These are phyloP conservation scores for Amoebophrya sp. DNA, from an alignment of 169 alveolate genomes.

Conservation along the genomic window DNA sequence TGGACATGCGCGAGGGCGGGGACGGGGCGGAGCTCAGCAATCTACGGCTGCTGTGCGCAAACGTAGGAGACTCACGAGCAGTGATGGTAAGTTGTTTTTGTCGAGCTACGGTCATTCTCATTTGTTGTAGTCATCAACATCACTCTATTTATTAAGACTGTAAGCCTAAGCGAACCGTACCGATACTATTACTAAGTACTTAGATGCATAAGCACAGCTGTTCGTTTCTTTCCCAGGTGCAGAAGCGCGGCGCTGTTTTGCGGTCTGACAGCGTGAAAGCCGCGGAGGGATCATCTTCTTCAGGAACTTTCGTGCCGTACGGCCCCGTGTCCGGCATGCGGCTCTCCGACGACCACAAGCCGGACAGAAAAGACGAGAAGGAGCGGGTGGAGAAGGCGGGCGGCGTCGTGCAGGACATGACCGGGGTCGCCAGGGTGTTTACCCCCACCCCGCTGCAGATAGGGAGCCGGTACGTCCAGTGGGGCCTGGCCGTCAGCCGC, in stretches of 20 bases:
- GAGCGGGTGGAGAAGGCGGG: background rate
- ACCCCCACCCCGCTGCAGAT: background rate
- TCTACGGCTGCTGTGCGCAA: background rate
- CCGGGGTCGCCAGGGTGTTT: background rate
- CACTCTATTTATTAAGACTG: no score
- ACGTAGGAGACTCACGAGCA: background rate
- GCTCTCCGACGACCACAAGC: background rate
- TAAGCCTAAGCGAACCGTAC: no score
- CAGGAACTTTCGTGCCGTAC: background rate
- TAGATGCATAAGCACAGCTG: no score
- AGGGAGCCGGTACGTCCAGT: background rate
- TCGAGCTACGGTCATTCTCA: no score
- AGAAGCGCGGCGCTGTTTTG: background rate
- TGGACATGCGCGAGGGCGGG: no score
- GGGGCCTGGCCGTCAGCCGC: background rate
- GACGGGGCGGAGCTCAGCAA: background rate
- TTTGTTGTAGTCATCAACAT: no score
- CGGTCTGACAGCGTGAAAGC: background rate
- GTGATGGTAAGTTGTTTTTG: no score
- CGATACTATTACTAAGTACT: no score
- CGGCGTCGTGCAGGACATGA: background rate
- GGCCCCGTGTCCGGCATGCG: background rate
- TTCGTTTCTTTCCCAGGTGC: no score
- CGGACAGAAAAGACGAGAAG: background rate
- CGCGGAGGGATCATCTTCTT: no score